Conservation (phyloP, 306 rosid species). For the Begonia masoniana region DNA sequence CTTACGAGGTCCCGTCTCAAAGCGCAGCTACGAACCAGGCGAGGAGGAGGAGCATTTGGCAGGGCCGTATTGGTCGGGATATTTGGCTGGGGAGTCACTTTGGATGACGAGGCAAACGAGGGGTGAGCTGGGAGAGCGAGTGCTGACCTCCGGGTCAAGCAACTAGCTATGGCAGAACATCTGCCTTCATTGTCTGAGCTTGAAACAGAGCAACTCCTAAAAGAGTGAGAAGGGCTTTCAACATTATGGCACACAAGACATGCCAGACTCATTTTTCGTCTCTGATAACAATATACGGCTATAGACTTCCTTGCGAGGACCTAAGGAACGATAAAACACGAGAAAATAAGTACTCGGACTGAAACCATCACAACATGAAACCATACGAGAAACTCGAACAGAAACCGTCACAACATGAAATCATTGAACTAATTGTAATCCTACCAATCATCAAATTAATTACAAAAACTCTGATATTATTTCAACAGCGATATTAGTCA, state of each 20-base stretch:
- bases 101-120: constrained; percentile 39
- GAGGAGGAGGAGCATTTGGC: constrained; percentile 45
- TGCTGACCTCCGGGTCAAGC: constrained; percentile 49
- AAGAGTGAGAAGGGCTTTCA: constrained; percentile 80
- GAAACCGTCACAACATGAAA: too few species aligned
- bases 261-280: constrained; percentile 52
- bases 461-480: too few species aligned
- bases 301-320: constrained; percentile 19
- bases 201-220: constrained; percentile 63
- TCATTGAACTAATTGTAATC: too few species aligned
- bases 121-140: constrained; percentile 25
- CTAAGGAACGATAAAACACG: constrained; percentile 2
- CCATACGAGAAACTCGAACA: too few species aligned
- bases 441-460: too few species aligned
- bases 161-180: constrained; percentile 59
- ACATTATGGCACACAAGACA: constrained; percentile 77
- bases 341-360: constrained; percentile 4
- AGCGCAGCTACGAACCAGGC: constrained; percentile 69
- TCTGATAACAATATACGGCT: constrained; percentile 11
- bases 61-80: constrained; percentile 19
- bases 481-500: too few species aligned
- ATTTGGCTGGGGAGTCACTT: constrained; percentile 76
- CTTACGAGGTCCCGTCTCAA: constrained; percentile 66
- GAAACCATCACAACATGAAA: not conserved
- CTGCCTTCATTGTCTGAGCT: constrained; percentile 71